phyloP scores from a whole-genome alignment of 2,329 filamentous ascomycete species.

The Scedosporium minutisporum region DNA sequence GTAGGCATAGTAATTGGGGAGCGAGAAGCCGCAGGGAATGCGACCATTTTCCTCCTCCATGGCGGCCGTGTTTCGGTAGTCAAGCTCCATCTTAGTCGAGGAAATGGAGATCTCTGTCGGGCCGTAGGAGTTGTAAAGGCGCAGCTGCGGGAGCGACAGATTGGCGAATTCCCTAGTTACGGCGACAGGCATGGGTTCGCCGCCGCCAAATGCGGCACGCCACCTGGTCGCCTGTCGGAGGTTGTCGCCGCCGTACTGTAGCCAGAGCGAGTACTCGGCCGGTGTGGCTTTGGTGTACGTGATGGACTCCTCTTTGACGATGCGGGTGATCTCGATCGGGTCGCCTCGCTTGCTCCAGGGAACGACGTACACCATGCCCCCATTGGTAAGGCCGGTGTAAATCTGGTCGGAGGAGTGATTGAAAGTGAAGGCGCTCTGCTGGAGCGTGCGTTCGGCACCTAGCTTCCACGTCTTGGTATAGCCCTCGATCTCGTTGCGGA shows the following conservation, averaged over 20 bases:
- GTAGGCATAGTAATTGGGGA: slow-evolving; percentile 22
- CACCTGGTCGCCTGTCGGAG: background rate
- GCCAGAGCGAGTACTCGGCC: slow-evolving; percentile 23
- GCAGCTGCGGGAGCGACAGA: slow-evolving; percentile 4
- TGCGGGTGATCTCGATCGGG: slow-evolving; percentile 17
- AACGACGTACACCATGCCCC: slow-evolving; percentile 24
- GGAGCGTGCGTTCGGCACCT: slow-evolving; percentile 17
- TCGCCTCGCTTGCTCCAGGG: slow-evolving; percentile 20
- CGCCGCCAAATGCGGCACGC: slow-evolving; percentile 12
- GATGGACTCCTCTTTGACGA: slow-evolving; percentile 21
- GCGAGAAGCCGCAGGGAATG: background rate
- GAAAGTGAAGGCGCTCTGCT: slow-evolving; percentile 27
- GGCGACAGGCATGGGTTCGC: slow-evolving; percentile 5
- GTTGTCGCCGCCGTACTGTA: slow-evolving; percentile 8
- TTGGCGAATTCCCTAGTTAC: slow-evolving; percentile 8
- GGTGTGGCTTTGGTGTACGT: slow-evolving; percentile 24
- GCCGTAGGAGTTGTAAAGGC: slow-evolving; percentile 19
- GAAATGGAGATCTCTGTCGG: slow-evolving; percentile 18
- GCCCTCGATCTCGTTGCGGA: slow-evolving; percentile 18
- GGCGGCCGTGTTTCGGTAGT: background rate
- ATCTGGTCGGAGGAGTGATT: slow-evolving; percentile 27
- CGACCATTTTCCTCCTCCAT: background rate
- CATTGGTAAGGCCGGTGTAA: slow-evolving; percentile 21
- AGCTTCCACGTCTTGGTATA: slow-evolving; percentile 12
- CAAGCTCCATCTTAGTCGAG: background rate